Conservation (phyloP, 345 rosid species). For the Eutrema japonicum region DNA sequence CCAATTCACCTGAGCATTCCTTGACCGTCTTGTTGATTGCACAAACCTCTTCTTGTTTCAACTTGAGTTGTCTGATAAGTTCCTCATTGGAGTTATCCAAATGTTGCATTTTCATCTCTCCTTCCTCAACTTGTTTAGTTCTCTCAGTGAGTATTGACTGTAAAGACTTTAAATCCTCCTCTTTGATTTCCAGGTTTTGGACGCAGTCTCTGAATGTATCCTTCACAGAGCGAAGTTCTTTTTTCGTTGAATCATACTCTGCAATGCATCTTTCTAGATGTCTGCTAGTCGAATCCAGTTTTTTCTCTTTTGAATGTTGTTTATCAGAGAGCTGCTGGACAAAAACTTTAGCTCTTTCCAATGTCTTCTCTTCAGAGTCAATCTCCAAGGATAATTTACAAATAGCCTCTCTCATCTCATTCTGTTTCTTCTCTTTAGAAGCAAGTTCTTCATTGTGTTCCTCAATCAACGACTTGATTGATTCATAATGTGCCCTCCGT, state of each 20-base stretch:
- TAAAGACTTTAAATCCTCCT: slow-evolving; percentile 36
- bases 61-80: slow-evolving; percentile 26
- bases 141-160: slow-evolving; percentile 24
- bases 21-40: slow-evolving; percentile 23
- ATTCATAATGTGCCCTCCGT: background rate
- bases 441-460: slow-evolving; percentile 38
- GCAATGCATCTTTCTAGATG: background rate
- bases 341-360: slow-evolving; percentile 37
- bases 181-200: slow-evolving; percentile 33
- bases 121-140: slow-evolving; percentile 34
- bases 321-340: slow-evolving; percentile 24
- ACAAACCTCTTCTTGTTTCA: slow-evolving; percentile 34
- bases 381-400: slow-evolving; percentile 29
- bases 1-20: slow-evolving; percentile 24
- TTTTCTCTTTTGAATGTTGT: slow-evolving; percentile 25
- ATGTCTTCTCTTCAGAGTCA: slow-evolving; percentile 35
- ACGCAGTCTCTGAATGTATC: slow-evolving; percentile 9
- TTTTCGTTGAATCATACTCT: slow-evolving; percentile 33
- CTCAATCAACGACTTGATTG: slow-evolving; percentile 23
- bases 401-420: slow-evolving; percentile 32
- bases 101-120: slow-evolving; percentile 36
- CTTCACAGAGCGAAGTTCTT: slow-evolving; percentile 31
- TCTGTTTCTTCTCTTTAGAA: slow-evolving; percentile 27
- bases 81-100: slow-evolving; percentile 35
- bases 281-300: slow-evolving; percentile 28